These are phyloP conservation scores for Torrubiella hemipterigena DNA, from an alignment of 2,329 filamentous ascomycete species.

Conservation along the genomic window DNA sequence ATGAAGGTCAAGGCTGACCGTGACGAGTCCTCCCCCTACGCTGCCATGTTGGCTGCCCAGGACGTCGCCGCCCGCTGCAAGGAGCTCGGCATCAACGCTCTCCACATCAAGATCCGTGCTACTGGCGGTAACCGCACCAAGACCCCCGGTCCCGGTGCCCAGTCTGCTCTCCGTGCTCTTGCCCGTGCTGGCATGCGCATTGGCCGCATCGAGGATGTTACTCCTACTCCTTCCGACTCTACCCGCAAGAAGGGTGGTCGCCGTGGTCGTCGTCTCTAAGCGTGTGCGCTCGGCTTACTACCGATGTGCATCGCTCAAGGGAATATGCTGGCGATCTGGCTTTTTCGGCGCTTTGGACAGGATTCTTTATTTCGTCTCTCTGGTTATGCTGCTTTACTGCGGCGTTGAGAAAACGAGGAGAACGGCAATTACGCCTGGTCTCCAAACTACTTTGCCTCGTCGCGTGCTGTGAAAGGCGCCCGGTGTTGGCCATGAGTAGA, in stretches of 20 bases:
- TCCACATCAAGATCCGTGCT: constrained; percentile 99
- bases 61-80: constrained; percentile 82
- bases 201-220: constrained; percentile 98
- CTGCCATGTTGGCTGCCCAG: constrained; percentile 99
- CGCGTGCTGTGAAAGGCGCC: constrained; percentile 16
- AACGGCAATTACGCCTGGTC: constrained; percentile 57
- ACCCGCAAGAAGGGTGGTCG: constrained; percentile 99
- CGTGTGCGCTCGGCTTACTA: too few relatives aligned
- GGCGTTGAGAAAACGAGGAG: constrained; percentile 61
- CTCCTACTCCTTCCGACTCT: constrained; percentile 96
- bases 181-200: constrained; percentile 99
- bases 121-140: constrained; percentile 99
- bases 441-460: constrained; percentile 42
- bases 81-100: constrained; percentile 68
- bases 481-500: constrained; percentile 21
- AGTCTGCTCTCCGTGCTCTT: constrained; percentile 96
- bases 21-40: constrained; percentile 99
- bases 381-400: constrained; percentile 43
- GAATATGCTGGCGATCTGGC: background rate
- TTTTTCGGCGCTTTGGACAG: constrained; percentile 2
- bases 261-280: constrained; percentile 99
- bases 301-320: too few relatives aligned
- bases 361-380: constrained; percentile 14
- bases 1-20: constrained; percentile 99
- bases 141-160: constrained; percentile 97